phyloP scores from a whole-genome alignment of 768 basidiomycete species.

The Rhizopogon salebrosus region DNA sequence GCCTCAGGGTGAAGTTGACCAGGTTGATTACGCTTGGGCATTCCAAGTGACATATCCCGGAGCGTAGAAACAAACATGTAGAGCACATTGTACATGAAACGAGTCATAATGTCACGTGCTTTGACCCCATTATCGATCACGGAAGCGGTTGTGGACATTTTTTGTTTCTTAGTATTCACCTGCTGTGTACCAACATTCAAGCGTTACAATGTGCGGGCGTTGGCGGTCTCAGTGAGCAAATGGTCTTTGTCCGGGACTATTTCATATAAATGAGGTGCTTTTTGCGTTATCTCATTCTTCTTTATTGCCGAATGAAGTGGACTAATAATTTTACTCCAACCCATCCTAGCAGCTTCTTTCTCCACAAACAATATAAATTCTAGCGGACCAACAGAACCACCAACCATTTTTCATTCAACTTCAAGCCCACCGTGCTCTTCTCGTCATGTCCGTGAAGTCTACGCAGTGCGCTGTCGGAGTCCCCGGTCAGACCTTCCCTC shows the following conservation, averaged over 20 bases:
- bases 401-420: background rate
- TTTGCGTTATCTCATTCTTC: background rate
- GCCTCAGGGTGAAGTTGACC: slow-evolving; percentile 16
- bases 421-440: background rate
- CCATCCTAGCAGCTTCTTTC: background rate
- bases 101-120: background rate
- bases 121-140: background rate
- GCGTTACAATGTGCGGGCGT: background rate
- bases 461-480: background rate
- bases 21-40: slow-evolving; percentile 34
- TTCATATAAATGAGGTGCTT: slow-evolving; percentile 1
- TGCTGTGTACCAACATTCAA: background rate
- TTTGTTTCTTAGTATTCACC: background rate
- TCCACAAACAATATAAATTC: background rate
- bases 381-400: background rate
- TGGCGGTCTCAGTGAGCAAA: background rate
- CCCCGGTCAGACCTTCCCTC: background rate
- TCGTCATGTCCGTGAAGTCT: background rate
- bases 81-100: too few species aligned
- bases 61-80: background rate
- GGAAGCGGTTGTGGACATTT: background rate
- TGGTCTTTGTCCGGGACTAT: background rate
- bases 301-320: background rate
- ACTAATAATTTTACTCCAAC: background rate
- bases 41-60: slow-evolving; percentile 31